Conservation (phyloP, 306 rosid genomes). For the Citrullus colocynthis region DNA sequence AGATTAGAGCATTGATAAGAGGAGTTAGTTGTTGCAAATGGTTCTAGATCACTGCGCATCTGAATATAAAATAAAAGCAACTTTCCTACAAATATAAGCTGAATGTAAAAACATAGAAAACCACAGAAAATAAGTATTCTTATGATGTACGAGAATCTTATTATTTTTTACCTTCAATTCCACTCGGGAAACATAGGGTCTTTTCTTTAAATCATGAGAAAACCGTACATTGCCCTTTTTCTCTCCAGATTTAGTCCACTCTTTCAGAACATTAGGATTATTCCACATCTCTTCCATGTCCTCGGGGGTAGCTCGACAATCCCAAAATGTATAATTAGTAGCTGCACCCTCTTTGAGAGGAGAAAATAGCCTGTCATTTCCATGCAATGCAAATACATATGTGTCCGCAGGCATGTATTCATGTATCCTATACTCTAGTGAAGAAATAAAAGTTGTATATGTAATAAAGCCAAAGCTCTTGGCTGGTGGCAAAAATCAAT, state of each 20-base stretch:
- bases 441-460: background rate
- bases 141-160: background rate
- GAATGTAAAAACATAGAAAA: background rate
- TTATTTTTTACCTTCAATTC: slow-evolving; percentile 57
- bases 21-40: background rate
- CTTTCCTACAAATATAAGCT: background rate
- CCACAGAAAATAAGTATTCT: background rate
- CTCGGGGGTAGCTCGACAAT: slow-evolving; percentile 48
- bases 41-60: background rate
- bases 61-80: background rate
- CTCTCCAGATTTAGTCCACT: slow-evolving; percentile 59
- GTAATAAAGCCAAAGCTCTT: background rate
- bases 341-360: slow-evolving; percentile 10
- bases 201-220: slow-evolving; percentile 43
- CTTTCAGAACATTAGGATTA: slow-evolving; percentile 47
- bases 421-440: background rate
- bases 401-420: background rate
- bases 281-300: slow-evolving; percentile 88
- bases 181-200: slow-evolving; percentile 59
- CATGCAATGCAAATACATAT: background rate
- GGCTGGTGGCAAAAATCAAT: background rate
- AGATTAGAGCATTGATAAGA: background rate
- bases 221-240: slow-evolving; percentile 45
- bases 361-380: background rate
- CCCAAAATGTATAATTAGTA: slow-evolving; percentile 37